Evolutionary conservation across 441 rosid species (phyloP).

Genomic region (Mallotus japonicus): DNA sequence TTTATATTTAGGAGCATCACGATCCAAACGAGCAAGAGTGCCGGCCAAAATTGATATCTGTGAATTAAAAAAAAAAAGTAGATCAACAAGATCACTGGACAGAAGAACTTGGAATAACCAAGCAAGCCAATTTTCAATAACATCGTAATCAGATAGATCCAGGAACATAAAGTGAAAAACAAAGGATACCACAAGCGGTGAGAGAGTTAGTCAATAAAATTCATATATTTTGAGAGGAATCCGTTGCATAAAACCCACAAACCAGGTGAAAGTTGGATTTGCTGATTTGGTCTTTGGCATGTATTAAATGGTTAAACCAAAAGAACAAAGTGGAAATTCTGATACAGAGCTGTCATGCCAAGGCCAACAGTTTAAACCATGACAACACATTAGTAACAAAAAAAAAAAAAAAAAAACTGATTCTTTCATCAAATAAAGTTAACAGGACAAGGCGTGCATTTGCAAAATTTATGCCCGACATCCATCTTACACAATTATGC

Average conservation of each 20-base stretch:
- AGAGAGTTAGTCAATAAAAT: too few species aligned
- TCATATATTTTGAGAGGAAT: too few species aligned
- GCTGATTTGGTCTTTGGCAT: too few species aligned
- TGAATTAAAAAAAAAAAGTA: not conserved
- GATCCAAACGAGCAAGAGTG: constrained; percentile 93
- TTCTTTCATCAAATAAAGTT: not conserved
- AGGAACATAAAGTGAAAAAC: too few species aligned
- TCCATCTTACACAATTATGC: not conserved
- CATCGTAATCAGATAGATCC: too few species aligned
- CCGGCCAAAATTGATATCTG: constrained; percentile 98
- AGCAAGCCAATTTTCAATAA: not conserved
- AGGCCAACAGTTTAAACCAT: not conserved
- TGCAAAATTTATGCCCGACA: not conserved
- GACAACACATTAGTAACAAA: not conserved
- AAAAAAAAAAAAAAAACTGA: not conserved
- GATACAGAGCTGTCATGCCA: too few species aligned
- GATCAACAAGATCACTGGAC: not conserved
- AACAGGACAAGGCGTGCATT: not conserved
- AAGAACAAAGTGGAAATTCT: too few species aligned
- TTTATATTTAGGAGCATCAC: constrained; percentile 89
- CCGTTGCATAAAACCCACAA: too few species aligned
- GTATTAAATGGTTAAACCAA: too few species aligned
- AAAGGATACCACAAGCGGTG: not conserved
- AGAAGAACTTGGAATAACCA: not conserved
- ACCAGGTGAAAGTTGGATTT: too few species aligned